These are phyloP conservation scores for Rhizophora apiculata DNA, from an alignment of 345 rosid genomes.

Conservation along the genomic window DNA sequence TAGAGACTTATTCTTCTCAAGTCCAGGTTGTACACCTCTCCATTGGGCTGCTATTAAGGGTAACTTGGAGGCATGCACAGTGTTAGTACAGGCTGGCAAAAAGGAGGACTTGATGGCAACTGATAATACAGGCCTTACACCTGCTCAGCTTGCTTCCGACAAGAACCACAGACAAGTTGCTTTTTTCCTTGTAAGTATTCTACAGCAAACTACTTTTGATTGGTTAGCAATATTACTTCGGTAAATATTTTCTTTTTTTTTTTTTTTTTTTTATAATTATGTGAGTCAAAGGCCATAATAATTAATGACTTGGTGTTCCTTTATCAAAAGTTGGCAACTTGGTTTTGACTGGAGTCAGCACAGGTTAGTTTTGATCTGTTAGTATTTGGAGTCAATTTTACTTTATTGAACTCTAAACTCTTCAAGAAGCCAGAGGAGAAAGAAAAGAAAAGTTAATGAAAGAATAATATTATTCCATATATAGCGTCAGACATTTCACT, in stretches of 20 bases:
- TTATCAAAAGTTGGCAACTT: too few species aligned
- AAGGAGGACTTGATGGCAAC: conserved; percentile 85
- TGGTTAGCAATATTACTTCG: conserved; percentile 29
- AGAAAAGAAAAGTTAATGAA: too few species aligned
- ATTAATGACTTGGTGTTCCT: not conserved
- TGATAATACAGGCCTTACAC: conserved; percentile 91
- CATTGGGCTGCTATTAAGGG: conserved; percentile 99
- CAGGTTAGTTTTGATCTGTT: too few species aligned
- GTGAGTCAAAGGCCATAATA: not conserved
- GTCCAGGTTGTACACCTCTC: conserved; percentile 88
- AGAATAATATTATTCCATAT: too few species aligned
- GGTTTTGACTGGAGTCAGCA: too few species aligned
- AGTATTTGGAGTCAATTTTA: too few species aligned
- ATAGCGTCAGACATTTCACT: too few species aligned
- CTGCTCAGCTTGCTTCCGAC: conserved; percentile 98
- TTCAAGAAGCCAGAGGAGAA: too few species aligned
- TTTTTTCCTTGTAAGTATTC: conserved; percentile 90
- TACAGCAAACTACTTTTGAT: conserved; percentile 30
- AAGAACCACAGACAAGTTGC: conserved; percentile 98
- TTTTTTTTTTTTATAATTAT: conserved; percentile 6
- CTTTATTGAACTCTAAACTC: too few species aligned
- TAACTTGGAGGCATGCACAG: conserved; percentile 98
- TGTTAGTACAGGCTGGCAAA: conserved; percentile 96
- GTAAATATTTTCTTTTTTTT: conserved; percentile 2
- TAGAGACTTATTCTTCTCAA: not conserved